Base-by-base conservation (phyloP, 2,329 filamentous ascomycete genomes). In the Cyclaneusma minus region DNA sequence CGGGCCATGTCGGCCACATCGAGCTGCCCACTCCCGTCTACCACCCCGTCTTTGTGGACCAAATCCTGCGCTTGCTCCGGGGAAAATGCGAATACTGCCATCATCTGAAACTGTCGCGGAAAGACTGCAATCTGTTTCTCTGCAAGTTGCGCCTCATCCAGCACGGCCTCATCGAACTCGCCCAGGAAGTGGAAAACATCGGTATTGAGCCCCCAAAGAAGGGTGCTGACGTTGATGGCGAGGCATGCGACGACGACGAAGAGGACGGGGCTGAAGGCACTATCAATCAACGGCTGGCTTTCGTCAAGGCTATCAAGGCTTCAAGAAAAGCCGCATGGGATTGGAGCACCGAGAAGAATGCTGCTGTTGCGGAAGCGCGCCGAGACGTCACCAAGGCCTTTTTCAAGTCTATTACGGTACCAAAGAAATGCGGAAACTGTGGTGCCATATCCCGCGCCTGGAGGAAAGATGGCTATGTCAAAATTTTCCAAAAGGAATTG, bases 21-120 rank as follows among this genome's bases (percentile, higher is more conserved):
- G 83, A 94, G 42, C 72, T 98, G 8, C 85, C 89, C 9, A 77
- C 85, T 8, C 82, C 81, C 24, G 81, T 94, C 27, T 98, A 95
- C 50, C 87, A 98, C 51, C 82, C 87, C n/a, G 79, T 84, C 2
- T 95, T 94, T 46, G 78, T 98, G 62, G 85, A 94, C 47, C 85
- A 94, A 50, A 68, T 85, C 27, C 68, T 91, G 36, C 76, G 81
- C 22, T 62, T 98, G 23, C 64, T 98, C 12, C 74, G 84, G 40
- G 78, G 82, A 28, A 79, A 87, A 51, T 98, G 89, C 50, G 67
- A 77, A 32, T 94, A 93, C 56, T 98, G 91, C 54, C 77, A 85
- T 46, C 72, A 75, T 30, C 73, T 98, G 39, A 82, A 79, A 46
- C 64, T 94, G 48, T 63, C 76, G n/a, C 68, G 74, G 25, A 67